phyloP scores from a whole-genome alignment of 257 asterid species.

The Solanum ahanhuiri region DNA sequence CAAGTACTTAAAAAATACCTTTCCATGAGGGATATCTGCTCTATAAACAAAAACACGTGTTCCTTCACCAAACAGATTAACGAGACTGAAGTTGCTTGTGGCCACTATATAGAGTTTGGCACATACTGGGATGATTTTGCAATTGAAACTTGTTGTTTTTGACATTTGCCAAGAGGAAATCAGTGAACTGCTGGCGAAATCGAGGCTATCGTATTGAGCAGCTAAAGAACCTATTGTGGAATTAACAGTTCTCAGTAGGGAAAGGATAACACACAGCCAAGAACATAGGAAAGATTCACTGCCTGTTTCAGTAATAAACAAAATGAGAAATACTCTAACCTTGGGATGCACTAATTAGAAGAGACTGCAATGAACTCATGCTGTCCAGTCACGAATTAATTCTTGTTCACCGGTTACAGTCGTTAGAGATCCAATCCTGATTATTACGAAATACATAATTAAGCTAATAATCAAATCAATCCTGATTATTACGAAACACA shows the following conservation, averaged over 20 bases:
- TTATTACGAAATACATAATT: background rate
- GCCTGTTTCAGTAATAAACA: background rate
- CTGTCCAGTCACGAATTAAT: slow-evolving; percentile 7
- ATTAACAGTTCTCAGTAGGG: background rate
- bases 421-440: slow-evolving; percentile 41
- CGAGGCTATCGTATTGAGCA: slow-evolving; percentile 31
- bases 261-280: background rate
- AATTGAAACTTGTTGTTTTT: slow-evolving; percentile 36
- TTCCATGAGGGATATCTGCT: slow-evolving; percentile 77
- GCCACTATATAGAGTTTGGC: slow-evolving; percentile 57
- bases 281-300: background rate
- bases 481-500: too few relatives aligned
- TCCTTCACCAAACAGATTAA: slow-evolving; percentile 66
- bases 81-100: slow-evolving; percentile 61
- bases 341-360: slow-evolving; percentile 12
- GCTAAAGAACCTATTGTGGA: background rate
- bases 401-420: too few relatives aligned
- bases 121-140: slow-evolving; percentile 24
- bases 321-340: slow-evolving; percentile 21
- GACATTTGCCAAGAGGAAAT: slow-evolving; percentile 37
- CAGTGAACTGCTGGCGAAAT: slow-evolving; percentile 30
- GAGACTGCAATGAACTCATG: slow-evolving; percentile 24
- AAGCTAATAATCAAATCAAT: too few relatives aligned
- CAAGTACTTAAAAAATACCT: slow-evolving; percentile 16
- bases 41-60: slow-evolving; percentile 77